Percentiles rank a stretch among this genome's conserved stretches.
Evolutionary conservation across 495 filamentous ascomycete species (phyloP).

Genomic region (Annulohypoxylon moriforme): DNA sequence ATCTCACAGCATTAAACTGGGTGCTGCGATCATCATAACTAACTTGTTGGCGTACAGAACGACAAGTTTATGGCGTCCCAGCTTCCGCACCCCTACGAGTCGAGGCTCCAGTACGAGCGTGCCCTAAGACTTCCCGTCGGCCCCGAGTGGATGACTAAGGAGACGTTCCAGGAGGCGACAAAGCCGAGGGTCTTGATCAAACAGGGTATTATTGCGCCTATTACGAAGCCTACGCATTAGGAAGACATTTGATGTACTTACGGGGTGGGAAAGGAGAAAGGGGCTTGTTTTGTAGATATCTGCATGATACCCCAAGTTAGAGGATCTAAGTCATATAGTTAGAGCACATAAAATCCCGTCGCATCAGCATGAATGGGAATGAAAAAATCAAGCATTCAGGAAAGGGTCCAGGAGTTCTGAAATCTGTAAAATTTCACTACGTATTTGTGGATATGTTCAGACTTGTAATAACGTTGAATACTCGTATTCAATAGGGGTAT

Average conservation of each 20-base stretch:
- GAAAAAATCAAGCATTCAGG: background rate
- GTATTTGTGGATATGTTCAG: background rate
- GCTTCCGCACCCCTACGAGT: slow-evolving; percentile 90
- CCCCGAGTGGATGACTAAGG: slow-evolving; percentile 94
- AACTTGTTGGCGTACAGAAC: slow-evolving; percentile 68
- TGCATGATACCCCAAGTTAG: background rate
- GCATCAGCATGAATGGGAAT: background rate
- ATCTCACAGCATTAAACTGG: too few relatives aligned
- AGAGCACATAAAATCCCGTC: background rate
- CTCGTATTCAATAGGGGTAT: slow-evolving; percentile 25
- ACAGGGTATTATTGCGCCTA: slow-evolving; percentile 89
- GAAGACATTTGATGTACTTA: background rate
- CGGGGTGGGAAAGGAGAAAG: too few relatives aligned
- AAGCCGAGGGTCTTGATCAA: slow-evolving; percentile 94
- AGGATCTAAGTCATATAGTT: background rate
- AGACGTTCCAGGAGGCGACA: slow-evolving; percentile 87
- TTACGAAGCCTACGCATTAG: slow-evolving; percentile 73
- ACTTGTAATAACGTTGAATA: background rate
- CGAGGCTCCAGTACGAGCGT: slow-evolving; percentile 87
- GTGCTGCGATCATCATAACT: too few relatives aligned
- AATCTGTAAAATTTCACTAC: background rate
- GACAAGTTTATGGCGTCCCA: slow-evolving; percentile 83
- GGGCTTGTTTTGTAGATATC: background rate
- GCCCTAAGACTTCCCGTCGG: slow-evolving; percentile 87
- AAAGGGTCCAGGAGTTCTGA: background rate